Base-by-base conservation (phyloP, 306 rosid species). In the Acacia melanoxylon region DNA sequence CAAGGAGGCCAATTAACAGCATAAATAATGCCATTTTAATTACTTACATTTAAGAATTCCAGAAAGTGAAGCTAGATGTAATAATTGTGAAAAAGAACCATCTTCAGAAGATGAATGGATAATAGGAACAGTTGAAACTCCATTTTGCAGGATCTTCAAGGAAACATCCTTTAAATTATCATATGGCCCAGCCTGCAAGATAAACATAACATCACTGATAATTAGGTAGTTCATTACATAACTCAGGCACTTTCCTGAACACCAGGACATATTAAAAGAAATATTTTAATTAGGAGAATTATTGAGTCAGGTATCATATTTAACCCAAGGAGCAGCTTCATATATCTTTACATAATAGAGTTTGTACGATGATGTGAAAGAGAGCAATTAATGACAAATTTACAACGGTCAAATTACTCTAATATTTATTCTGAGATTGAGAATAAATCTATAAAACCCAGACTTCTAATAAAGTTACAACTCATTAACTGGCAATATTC, bases 21-120 rank as follows among this genome's bases (percentile, higher is more conserved):
- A 76, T 49, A 79, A 72, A 78, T 51, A 63, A 82, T 67, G 42
- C 44, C 68, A 61, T 33, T 35, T 49, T 25, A 61, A 72, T 41
- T 66, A 74, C 93, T 87, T 84, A 95, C 98, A 95, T 89, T 89
- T 93, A 37, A 95, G 89, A 78, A 95, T 89, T 78, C 94, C 97
- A 81, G 98, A 91, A 78, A 95, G 98, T 48, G 98, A 90, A 85
- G 98, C 95, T 86, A 95, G 97, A 83, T 95, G 95, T 76, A 95
- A 84, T 82, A 95, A 84, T 84, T 95, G 98, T 0, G 97, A 97
- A 83, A 76, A 91, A 80, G 97, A 91, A 78, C 90, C 95, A 75
- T 91, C 93, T 72, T 95, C 98, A 44, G 94, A 83, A 84, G 98
- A 75, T 61, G 95, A 89, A 90, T 91, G 87, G 73, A 95, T 83